These are phyloP conservation scores for Spinellus fusiger DNA, from an alignment of 192 early-diverging fungal genomes.

Conservation along the genomic window DNA sequence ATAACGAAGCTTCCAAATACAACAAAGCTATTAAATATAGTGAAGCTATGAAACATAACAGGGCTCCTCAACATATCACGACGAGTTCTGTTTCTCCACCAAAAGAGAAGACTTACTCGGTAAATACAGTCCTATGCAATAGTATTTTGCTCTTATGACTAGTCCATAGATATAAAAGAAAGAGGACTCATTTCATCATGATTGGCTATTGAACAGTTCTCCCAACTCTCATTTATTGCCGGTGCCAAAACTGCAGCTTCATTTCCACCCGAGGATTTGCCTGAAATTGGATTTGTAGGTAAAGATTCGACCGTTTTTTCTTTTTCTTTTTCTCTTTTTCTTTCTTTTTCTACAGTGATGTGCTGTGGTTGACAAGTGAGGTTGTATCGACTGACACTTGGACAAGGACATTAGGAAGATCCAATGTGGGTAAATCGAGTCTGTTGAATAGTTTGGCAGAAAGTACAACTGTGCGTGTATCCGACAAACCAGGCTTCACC, in stretches of 20 bases:
- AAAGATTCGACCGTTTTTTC: background rate
- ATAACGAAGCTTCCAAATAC: background rate
- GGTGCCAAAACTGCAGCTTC: constrained; percentile 36
- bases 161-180: no score
- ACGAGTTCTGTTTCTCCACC: no score
- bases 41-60: no score
- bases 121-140: no score
- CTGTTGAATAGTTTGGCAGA: constrained; percentile 64
- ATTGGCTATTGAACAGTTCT: constrained; percentile 19
- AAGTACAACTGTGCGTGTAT: constrained; percentile 55
- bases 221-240: constrained; percentile 34
- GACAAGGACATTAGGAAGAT: constrained; percentile 45
- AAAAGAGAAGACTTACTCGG: no score
- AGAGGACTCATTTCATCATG: background rate
- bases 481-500: constrained; percentile 71
- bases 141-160: no score
- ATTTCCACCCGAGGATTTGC: constrained; percentile 25
- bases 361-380: background rate
- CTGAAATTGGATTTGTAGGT: constrained; percentile 41
- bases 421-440: constrained; percentile 79
- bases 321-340: background rate
- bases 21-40: background rate
- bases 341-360: background rate
- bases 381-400: background rate
- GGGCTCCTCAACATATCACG: no score